phyloP scores from a whole-genome alignment of 116 monocot species.

The Papilionanthe hybrid region DNA sequence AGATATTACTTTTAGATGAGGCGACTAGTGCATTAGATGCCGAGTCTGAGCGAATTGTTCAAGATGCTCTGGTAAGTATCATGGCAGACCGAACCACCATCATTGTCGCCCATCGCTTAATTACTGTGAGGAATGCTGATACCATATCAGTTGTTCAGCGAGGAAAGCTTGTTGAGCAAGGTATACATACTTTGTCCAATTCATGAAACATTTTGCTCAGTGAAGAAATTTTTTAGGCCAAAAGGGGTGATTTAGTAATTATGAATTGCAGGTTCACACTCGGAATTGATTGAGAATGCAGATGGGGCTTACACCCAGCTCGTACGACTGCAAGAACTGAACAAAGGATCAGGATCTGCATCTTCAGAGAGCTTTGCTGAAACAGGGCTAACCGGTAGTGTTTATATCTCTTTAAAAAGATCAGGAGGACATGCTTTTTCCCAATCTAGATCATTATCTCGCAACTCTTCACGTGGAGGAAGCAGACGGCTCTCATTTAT shows the following conservation, averaged over 20 bases:
- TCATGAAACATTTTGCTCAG: neutral
- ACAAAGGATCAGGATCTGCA: slow-evolving; percentile 8
- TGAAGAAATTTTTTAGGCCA: neutral
- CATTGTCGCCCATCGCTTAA: slow-evolving; percentile 61
- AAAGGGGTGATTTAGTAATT: neutral
- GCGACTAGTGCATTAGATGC: slow-evolving; percentile 71
- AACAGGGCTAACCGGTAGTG: neutral
- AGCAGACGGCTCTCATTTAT: slow-evolving; percentile 31
- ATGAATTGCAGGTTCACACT: slow-evolving; percentile 38
- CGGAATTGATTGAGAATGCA: slow-evolving; percentile 32
- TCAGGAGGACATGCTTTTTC: slow-evolving; percentile 11
- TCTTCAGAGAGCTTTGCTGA: neutral
- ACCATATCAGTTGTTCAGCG: slow-evolving; percentile 48
- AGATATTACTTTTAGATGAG: slow-evolving; percentile 67
- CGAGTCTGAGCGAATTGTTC: slow-evolving; percentile 59
- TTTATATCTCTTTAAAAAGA: neutral
- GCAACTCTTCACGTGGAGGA: slow-evolving; percentile 34
- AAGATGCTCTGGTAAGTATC: slow-evolving; percentile 50
- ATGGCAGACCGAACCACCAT: slow-evolving; percentile 64
- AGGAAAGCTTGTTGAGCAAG: slow-evolving; percentile 66
- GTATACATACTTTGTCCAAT: slow-evolving; percentile 8
- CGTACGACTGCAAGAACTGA: slow-evolving; percentile 48
- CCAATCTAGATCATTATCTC: slow-evolving; percentile 25
- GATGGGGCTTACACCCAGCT: slow-evolving; percentile 65
- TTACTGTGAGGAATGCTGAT: slow-evolving; percentile 56